A percentile compares a stretch with the other conserved stretches of the same genome.
phyloP scores from a whole-genome alignment of 805 yeast genomes.

The Wickerhamiella cacticola region DNA sequence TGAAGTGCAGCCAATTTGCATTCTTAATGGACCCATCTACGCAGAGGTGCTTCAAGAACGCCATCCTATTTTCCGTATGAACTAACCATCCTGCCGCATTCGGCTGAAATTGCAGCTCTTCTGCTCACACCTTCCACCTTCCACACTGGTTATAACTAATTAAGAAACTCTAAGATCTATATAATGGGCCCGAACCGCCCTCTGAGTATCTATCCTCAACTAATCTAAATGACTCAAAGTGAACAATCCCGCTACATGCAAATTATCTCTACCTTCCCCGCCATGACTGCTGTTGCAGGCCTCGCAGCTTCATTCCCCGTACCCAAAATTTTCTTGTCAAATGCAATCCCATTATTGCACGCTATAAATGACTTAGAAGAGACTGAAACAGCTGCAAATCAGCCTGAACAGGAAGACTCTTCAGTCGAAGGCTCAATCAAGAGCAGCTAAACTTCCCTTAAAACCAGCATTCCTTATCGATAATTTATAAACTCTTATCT shows the following conservation, averaged over 20 bases:
- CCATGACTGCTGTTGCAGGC: conserved; percentile 47
- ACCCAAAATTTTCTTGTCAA: conserved; percentile 45
- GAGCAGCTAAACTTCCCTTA: not conserved
- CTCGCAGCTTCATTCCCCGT: conserved; percentile 47
- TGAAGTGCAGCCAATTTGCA: not conserved
- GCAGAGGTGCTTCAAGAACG: not conserved
- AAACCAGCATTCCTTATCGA: not conserved
- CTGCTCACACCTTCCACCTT: too few species aligned
- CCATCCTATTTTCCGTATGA: not conserved
- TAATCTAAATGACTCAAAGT: conserved; percentile 1
- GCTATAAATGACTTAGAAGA: conserved; percentile 25
- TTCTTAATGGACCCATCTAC: not conserved
- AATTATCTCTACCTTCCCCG: conserved; percentile 40
- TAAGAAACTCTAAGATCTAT: not conserved
- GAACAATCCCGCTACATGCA: conserved; percentile 35
- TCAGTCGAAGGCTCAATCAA: not conserved
- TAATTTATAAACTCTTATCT: not conserved
- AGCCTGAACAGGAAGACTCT: not conserved
- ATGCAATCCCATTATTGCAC: conserved; percentile 47
- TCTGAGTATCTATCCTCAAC: not conserved
- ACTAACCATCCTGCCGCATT: too few species aligned
- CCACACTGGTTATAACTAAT: not conserved
- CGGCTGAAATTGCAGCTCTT: too few species aligned
- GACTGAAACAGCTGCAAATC: conserved; percentile 26
- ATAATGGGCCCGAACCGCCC: not conserved